Evolutionary conservation across 768 basidiomycete genomes (phyloP).

Genomic region (Megacollybia marginata): DNA sequence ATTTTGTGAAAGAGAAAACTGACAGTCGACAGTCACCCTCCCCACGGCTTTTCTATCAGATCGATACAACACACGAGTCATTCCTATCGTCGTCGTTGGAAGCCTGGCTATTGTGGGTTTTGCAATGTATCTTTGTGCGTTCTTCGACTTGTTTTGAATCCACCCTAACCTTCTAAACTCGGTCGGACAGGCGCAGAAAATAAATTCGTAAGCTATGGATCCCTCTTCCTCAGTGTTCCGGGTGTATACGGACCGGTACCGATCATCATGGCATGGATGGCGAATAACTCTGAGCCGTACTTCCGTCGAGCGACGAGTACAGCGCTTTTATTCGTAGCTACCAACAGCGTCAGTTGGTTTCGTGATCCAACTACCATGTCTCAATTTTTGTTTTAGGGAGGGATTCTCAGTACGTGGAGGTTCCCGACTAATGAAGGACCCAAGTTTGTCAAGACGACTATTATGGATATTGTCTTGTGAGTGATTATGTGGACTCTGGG

Average conservation of each 20-base stretch:
- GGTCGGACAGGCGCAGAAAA: conserved; percentile 24
- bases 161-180: not conserved
- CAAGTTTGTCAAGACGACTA: no score
- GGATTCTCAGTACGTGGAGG: no score
- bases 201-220: conserved; percentile 39
- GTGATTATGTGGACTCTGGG: no score
- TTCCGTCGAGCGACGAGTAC: conserved; percentile 50
- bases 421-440: no score
- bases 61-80: conserved; percentile 17
- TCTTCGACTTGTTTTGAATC: not conserved
- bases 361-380: no score
- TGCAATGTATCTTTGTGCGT: conserved; percentile 29
- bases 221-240: conserved; percentile 46
- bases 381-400: no score
- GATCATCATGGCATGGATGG: conserved; percentile 48
- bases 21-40: conserved; percentile 13
- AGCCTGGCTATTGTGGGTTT: conserved; percentile 28
- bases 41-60: conserved; percentile 17
- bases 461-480: no score
- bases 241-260: conserved; percentile 50
- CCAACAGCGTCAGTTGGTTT: conserved; percentile 21
- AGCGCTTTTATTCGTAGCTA: conserved; percentile 50
- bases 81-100: conserved; percentile 22
- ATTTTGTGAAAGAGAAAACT: not conserved
- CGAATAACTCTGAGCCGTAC: conserved; percentile 55